Conservation (phyloP, 1,284 basidiomycete genomes). For the Boletellus sp. region DNA sequence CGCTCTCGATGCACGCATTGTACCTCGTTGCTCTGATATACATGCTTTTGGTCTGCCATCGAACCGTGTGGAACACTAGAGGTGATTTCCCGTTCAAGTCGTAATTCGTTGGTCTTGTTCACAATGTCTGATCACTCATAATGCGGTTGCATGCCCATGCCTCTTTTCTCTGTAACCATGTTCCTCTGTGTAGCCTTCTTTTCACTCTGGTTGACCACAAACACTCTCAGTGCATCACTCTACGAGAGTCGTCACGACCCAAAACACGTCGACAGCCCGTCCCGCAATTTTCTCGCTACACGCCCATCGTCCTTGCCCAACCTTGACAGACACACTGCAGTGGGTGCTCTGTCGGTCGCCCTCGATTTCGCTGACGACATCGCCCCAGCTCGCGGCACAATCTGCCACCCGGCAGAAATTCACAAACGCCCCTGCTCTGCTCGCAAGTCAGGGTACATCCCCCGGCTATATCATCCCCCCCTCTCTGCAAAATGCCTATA, state of each 20-base stretch:
- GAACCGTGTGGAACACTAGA: neutral
- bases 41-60: neutral
- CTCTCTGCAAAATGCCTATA: constrained; percentile 12
- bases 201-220: constrained; percentile 8
- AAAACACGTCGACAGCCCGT: neutral
- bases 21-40: constrained; percentile 12
- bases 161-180: constrained; percentile 10
- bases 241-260: neutral
- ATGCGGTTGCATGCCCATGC: neutral
- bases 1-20: neutral
- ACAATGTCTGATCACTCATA: constrained; percentile 9
- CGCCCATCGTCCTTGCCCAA: neutral
- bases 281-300: neutral
- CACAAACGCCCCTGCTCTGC: constrained; percentile 15
- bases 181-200: constrained; percentile 4
- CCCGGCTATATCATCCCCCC: constrained; percentile 14
- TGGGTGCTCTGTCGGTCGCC: neutral
- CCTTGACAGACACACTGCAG: constrained; percentile 9
- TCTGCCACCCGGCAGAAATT: constrained; percentile 18
- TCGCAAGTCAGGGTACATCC: constrained; percentile 9
- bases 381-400: constrained; percentile 16
- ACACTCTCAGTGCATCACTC: constrained; percentile 16
- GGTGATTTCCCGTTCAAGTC: constrained; percentile 1
- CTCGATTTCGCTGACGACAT: constrained; percentile 1
- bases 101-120: constrained; percentile 7